A percentile compares a stretch with the other conserved stretches of the same genome.
These are phyloP conservation scores for Monosporozyma servazzii DNA, from an alignment of 805 yeast genomes.

Conservation along the genomic window DNA sequence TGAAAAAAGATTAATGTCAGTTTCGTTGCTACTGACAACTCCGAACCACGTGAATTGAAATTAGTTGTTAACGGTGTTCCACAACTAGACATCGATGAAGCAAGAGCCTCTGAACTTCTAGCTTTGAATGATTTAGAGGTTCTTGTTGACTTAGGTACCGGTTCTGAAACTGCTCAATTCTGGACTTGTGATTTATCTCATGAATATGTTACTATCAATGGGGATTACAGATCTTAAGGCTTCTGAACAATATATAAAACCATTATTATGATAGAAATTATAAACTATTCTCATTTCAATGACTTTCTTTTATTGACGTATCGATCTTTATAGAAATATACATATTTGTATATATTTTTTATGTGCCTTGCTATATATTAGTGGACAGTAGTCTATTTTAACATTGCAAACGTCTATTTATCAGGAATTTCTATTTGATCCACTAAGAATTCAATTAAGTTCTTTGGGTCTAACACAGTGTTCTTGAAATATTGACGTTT, in stretches of 20 bases:
- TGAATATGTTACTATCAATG: slow-evolving; percentile 82
- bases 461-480: slow-evolving; percentile 25
- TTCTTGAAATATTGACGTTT: slow-evolving; percentile 29
- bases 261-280: not conserved
- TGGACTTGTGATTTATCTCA: slow-evolving; percentile 97
- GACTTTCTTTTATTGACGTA: not conserved
- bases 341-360: not conserved
- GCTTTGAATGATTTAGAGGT: slow-evolving; percentile 67
- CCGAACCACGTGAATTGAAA: slow-evolving; percentile 44
- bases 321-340: not conserved
- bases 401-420: not conserved
- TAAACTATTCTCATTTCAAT: not conserved
- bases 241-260: too few relatives aligned
- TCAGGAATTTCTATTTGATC: slow-evolving; percentile 26
- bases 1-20: slow-evolving; percentile 72
- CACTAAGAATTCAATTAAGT: slow-evolving; percentile 21
- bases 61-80: slow-evolving; percentile 89
- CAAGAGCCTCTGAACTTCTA: slow-evolving; percentile 74
- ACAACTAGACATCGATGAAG: slow-evolving; percentile 72
- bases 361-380: not conserved
- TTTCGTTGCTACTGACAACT: slow-evolving; percentile 77
- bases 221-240: slow-evolving; percentile 73
- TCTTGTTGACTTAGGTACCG: slow-evolving; percentile 69
- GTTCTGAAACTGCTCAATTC: slow-evolving; percentile 62
- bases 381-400: not conserved